Conservation (phyloP, 2,329 filamentous ascomycete genomes). For the Botryotinia calthae region DNA sequence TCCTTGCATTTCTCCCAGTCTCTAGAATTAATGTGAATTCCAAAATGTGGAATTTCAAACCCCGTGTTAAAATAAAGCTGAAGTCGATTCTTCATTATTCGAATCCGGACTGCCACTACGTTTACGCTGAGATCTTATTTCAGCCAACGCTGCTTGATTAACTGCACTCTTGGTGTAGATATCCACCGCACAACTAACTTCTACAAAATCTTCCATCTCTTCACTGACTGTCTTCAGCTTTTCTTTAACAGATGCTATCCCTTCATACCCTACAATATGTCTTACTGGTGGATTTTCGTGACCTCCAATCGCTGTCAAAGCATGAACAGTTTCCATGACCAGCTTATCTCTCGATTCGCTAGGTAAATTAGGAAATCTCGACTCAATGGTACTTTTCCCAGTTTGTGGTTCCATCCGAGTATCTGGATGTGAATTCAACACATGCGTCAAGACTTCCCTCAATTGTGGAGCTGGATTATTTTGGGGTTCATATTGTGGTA, state of each 20-base stretch:
- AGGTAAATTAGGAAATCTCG: slow-evolving; percentile 73
- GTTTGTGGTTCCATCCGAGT: slow-evolving; percentile 45
- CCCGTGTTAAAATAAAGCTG: background rate
- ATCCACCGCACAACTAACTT: slow-evolving; percentile 61
- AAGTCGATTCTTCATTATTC: background rate
- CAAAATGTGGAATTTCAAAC: background rate
- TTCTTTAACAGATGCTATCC: slow-evolving; percentile 83
- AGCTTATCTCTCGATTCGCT: slow-evolving; percentile 66
- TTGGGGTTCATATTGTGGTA: slow-evolving; percentile 66
- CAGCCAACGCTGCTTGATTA: slow-evolving; percentile 30
- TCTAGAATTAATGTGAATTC: too few relatives aligned
- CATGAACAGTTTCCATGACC: slow-evolving; percentile 86
- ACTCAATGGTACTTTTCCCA: slow-evolving; percentile 46
- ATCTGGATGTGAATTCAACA: slow-evolving; percentile 73
- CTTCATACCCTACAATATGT: slow-evolving; percentile 91
- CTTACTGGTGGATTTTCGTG: slow-evolving; percentile 93
- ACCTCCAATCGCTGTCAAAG: slow-evolving; percentile 85
- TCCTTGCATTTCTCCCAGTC: background rate
- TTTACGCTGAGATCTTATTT: background rate
- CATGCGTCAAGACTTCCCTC: slow-evolving; percentile 75
- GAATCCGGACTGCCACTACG: background rate
- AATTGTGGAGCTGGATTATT: slow-evolving; percentile 76
- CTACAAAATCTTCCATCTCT: slow-evolving; percentile 93
- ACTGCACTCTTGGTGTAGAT: slow-evolving; percentile 37
- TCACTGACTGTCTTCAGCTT: slow-evolving; percentile 96